These are phyloP conservation scores for Kwoniella sp. DNA, from an alignment of 768 basidiomycete species.

Conservation along the genomic window DNA sequence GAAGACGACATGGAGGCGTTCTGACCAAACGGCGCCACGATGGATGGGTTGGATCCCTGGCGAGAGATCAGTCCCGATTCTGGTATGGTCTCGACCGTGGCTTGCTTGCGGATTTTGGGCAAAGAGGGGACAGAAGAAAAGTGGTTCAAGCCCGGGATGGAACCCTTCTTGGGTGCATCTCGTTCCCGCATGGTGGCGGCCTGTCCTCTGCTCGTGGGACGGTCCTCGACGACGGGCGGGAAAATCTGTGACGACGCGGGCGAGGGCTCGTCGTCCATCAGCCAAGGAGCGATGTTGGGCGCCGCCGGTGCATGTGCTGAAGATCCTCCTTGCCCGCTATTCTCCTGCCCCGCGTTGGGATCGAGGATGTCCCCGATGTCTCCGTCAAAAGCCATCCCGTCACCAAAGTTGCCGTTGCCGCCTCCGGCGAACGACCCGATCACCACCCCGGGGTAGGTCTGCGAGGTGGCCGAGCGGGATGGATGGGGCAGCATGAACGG, in stretches of 20 bases:
- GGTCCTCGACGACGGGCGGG: neutral
- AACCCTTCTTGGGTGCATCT: constrained; percentile 8
- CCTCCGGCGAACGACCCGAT: constrained; percentile 31
- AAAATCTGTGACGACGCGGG: neutral
- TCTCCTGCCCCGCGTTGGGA: constrained; percentile 10
- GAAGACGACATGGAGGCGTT: constrained; percentile 8
- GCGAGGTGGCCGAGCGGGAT: constrained; percentile 11
- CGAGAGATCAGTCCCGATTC: constrained; percentile 9
- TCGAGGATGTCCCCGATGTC: constrained; percentile 42
- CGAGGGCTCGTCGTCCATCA: constrained; percentile 34
- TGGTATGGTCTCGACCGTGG: constrained; percentile 6
- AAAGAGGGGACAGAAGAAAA: constrained; percentile 31
- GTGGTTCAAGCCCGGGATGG: constrained; percentile 20
- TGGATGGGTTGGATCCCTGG: constrained; percentile 19
- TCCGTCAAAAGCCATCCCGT: constrained; percentile 24
- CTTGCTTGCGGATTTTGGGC: constrained; percentile 24
- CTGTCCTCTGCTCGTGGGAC: neutral
- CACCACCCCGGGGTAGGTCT: constrained; percentile 35
- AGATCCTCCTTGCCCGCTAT: constrained; percentile 16
- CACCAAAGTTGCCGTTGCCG: constrained; percentile 9
- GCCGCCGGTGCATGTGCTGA: constrained; percentile 27
- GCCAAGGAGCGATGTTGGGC: constrained; percentile 48
- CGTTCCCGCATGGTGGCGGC: constrained; percentile 2
- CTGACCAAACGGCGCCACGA: constrained; percentile 10
- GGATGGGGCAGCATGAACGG: constrained; percentile 34